phyloP scores from a whole-genome alignment of 352 stramenopile species.

The Phytophthora podocarpi region DNA sequence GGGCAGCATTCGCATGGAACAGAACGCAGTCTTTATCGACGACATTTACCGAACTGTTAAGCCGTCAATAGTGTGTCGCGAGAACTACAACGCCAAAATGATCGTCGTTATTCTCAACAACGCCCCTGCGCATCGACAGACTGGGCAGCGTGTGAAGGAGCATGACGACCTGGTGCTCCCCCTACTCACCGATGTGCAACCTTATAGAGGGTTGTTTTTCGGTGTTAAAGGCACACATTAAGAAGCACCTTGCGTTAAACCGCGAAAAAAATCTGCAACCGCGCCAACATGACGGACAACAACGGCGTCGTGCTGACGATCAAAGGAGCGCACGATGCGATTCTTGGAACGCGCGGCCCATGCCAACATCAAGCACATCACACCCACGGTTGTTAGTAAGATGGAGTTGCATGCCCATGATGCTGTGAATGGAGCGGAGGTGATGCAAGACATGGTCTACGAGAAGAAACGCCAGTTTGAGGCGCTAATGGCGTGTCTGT shows the following conservation, averaged over 20 bases:
- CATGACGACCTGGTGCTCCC: not conserved
- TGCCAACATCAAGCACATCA: not conserved
- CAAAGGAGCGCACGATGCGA: not conserved
- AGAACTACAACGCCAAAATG: not conserved
- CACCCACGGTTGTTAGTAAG: not conserved
- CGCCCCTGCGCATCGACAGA: not conserved
- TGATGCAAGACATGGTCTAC: not conserved
- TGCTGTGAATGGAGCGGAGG: not conserved
- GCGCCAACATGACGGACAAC: not conserved
- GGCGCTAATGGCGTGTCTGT: too few relatives aligned
- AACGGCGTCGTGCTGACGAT: too few relatives aligned
- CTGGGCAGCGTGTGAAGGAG: not conserved
- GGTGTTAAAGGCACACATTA: not conserved
- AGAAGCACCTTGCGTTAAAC: not conserved
- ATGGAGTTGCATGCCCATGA: not conserved
- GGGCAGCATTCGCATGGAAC: not conserved
- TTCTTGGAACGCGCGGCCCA: not conserved
- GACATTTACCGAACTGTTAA: not conserved
- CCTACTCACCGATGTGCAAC: not conserved
- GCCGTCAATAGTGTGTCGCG: not conserved
- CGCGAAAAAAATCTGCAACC: not conserved
- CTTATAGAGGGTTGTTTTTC: not conserved
- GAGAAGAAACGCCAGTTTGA: too few relatives aligned
- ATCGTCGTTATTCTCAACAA: conserved; percentile 1
- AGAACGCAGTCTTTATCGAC: not conserved